Conservation (phyloP, 2,329 filamentous ascomycete species). For the Ophiostoma populinum region DNA sequence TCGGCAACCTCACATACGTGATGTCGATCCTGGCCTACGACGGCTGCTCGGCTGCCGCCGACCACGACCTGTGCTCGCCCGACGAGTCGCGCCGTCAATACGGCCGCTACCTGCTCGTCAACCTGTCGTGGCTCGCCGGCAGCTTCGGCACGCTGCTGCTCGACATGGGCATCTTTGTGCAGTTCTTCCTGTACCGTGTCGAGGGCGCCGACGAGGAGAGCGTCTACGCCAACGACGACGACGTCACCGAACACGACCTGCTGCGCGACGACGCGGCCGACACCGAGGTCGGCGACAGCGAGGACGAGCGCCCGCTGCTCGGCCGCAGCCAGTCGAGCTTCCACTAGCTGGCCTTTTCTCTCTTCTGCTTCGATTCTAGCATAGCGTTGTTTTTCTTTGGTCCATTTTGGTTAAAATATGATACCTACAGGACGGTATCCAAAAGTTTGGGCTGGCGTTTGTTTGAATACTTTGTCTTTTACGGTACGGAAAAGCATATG, state of each 20-base stretch:
- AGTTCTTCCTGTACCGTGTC: slow-evolving; percentile 72
- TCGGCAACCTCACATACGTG: slow-evolving; percentile 89
- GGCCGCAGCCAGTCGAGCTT: slow-evolving; percentile 15
- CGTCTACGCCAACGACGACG: slow-evolving; percentile 10
- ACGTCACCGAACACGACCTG: slow-evolving; percentile 8
- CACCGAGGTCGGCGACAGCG: slow-evolving; percentile 2
- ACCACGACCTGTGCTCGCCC: slow-evolving; percentile 31
- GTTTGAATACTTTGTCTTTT: neutral
- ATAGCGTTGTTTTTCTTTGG: neutral
- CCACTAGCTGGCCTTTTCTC: neutral
- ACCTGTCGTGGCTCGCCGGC: slow-evolving; percentile 77
- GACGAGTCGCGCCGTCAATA: slow-evolving; percentile 56
- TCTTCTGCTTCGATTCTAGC: neutral
- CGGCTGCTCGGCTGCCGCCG: slow-evolving; percentile 18
- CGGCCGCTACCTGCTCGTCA: slow-evolving; percentile 69
- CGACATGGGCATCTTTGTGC: slow-evolving; percentile 73
- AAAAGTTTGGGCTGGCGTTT: neutral
- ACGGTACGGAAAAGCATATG: neutral
- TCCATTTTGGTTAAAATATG: neutral
- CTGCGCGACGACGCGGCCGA: slow-evolving; percentile 10
- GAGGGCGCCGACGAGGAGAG: slow-evolving; percentile 10
- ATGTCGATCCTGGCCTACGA: slow-evolving; percentile 83
- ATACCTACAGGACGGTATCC: slow-evolving; percentile 1
- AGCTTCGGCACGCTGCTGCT: slow-evolving; percentile 75
- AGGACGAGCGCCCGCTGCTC: slow-evolving; percentile 24